Evolutionary conservation across 306 rosid species (phyloP), one percentile per base, ranked within the genome.

Genomic region (Ziziphus jujuba): DNA sequence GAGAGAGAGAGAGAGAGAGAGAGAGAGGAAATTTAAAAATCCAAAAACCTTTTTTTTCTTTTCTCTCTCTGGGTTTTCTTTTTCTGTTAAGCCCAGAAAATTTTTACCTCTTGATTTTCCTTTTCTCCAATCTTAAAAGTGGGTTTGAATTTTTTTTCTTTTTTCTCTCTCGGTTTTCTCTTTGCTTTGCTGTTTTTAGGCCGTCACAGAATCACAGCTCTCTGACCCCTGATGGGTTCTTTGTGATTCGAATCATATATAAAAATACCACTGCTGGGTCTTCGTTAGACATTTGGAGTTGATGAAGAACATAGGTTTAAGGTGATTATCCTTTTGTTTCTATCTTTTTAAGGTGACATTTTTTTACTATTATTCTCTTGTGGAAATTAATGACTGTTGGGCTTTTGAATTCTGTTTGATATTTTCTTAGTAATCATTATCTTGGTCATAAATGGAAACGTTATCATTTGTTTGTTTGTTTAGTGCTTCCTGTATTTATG

Each of bases 191-290:
- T 1, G 19, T 66, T 28, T 55, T 59, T 52, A 43, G 51, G 40
- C 62, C 7, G 62, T 62, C 56, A 19, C 38, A 40, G 14, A 40
- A 40, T 40, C 14, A 40, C 2, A 16, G 43, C 70, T 24, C 61
- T 24, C 58, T n/a, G 58, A 72, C 59, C 69, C 70, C 51, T 80
- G 56, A 36, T 71, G 78, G 81, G 76, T 67, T 74, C 8, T 67
- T 56, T 52, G 25, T 62, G 7, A 73, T 67, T 70, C 54, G 6
- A 59, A 19, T 13, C 40, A 25, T 20, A 54, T 38, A 22, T 14
- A 17, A 25, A 48, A 1, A 12, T 40, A 25, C 47, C 19, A 34
- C 63, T 63, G 61, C 4, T 45, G 64, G 71, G 70, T 55, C 64
- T 55, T 44, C 65, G 65, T 33, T 72, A 5, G 16, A 33, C 31